Base-by-base conservation (phyloP, 345 rosid species). In the Citrus australasica region DNA sequence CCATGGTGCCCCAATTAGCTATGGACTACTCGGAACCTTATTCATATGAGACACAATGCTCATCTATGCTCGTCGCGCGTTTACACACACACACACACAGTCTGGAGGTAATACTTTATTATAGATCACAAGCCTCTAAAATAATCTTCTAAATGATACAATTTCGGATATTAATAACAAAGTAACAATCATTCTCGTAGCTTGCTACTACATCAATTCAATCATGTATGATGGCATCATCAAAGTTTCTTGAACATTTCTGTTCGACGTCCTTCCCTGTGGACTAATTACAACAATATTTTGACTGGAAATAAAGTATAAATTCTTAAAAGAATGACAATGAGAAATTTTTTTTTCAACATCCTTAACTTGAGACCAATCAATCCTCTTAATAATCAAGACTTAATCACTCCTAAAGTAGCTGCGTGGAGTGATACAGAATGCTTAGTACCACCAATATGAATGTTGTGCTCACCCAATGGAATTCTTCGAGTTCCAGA, bases 401-500 rank as follows among this genome's bases (percentile, higher is more conserved):
- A 79, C 83, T 88, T 87, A 72, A 89, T 85, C 71, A 87, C 84
- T 16, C 97, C 92, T 33, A 86, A 82, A 48, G 71, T 74, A 67
- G 85, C 80, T 14, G 92, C 86, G 81, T 88, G 91, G 81, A 94
- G 89, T n/a, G 92, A 88, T 40, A 94, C 89, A 10, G 89, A 80
- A 75, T 91, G 98, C 69, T 71, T 78, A 19, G 78, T 67, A 6
- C 83, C 91, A 22, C 98, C 98, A 69, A 95, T 90, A 42, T 88
- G 92, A 77, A 95, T 87, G 66, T 77, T 76, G 72, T 95, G 97
- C 56, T 83, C 92, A 5, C 98, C 98, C 79, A 92, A 79, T 35
- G 97, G 97, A 78, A 95, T 89, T 83, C 97, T 92, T 86, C 97
- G 88, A 82, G 85, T 84, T 33, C 98, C 98, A 30, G 87, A 85